Evolutionary conservation across 805 yeast genomes (phyloP).

Genomic region (Candida maltosa): DNA sequence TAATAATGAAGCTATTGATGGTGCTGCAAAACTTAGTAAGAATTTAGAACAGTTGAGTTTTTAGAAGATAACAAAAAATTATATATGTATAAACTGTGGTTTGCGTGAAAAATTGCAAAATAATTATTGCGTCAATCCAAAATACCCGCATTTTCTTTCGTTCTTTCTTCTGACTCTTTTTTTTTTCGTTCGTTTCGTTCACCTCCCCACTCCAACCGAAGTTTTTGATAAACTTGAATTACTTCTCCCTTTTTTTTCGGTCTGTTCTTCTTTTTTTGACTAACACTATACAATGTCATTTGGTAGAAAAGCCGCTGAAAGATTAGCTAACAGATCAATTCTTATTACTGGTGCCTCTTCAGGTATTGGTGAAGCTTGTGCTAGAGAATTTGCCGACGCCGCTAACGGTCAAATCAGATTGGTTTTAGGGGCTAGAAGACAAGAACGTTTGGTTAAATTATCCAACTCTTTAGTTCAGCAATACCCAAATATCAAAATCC

Average conservation of each 20-base stretch:
- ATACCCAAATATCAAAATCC: slow-evolving; percentile 25
- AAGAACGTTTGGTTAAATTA: slow-evolving; percentile 22
- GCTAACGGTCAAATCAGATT: slow-evolving; percentile 34
- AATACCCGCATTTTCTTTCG: too few relatives aligned
- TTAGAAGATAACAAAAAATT: slow-evolving; percentile 20
- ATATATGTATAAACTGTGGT: not conserved
- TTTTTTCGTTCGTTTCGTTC: too few relatives aligned
- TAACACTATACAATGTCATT: slow-evolving; percentile 24
- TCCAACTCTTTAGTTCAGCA: slow-evolving; percentile 20
- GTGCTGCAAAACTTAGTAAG: slow-evolving; percentile 62
- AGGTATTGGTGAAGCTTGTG: slow-evolving; percentile 44
- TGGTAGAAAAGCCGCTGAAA: slow-evolving; percentile 35
- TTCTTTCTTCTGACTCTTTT: too few relatives aligned
- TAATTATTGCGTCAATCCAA: too few relatives aligned
- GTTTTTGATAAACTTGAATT: too few relatives aligned
- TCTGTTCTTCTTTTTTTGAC: too few relatives aligned
- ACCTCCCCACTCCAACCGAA: too few relatives aligned
- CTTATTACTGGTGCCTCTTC: slow-evolving; percentile 40
- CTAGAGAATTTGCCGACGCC: slow-evolving; percentile 35
- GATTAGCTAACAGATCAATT: slow-evolving; percentile 34
- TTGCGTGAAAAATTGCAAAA: too few relatives aligned
- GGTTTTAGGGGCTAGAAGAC: slow-evolving; percentile 37
- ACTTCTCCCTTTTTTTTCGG: too few relatives aligned
- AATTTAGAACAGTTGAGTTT: slow-evolving; percentile 64
- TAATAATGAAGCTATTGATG: slow-evolving; percentile 47